phyloP scores from a whole-genome alignment of 1,284 basidiomycete species.

The Taiwanofungus camphoratus region DNA sequence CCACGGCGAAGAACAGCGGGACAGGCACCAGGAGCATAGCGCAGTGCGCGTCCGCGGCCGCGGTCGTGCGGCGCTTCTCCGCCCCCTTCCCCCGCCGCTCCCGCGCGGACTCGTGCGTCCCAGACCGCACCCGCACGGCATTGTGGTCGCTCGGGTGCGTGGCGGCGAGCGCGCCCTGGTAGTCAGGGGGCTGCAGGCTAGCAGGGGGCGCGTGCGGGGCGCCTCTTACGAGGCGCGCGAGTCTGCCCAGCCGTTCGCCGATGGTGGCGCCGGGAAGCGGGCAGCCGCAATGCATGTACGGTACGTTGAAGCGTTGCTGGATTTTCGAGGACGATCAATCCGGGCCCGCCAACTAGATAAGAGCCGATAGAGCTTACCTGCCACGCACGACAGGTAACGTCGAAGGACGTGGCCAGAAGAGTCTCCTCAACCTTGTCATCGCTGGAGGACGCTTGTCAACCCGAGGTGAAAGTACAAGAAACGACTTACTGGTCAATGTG shows the following conservation, averaged over 20 bases:
- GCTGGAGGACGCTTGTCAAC: slow-evolving; percentile 10
- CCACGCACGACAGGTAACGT: slow-evolving; percentile 31
- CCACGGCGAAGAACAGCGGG: slow-evolving; percentile 13
- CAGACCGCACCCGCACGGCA: slow-evolving; percentile 14
- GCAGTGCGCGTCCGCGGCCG: slow-evolving; percentile 22
- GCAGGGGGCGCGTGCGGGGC: slow-evolving; percentile 9
- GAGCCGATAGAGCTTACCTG: slow-evolving; percentile 14
- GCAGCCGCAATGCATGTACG: slow-evolving; percentile 25
- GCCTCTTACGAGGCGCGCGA: neutral
- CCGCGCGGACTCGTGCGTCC: slow-evolving; percentile 4
- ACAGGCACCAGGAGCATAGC: slow-evolving; percentile 24
- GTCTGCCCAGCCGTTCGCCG: slow-evolving; percentile 8
- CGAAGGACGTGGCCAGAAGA: slow-evolving; percentile 29
- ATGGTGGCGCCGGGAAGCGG: slow-evolving; percentile 17
- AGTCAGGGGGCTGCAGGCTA: slow-evolving; percentile 24
- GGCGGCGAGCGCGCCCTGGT: slow-evolving; percentile 26
- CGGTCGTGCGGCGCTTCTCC: slow-evolving; percentile 16
- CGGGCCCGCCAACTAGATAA: too few species aligned
- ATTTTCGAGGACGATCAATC: neutral
- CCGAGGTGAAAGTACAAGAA: neutral
- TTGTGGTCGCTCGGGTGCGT: slow-evolving; percentile 37
- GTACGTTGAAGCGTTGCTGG: slow-evolving; percentile 20
- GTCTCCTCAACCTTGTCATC: slow-evolving; percentile 30
- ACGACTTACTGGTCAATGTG: slow-evolving; percentile 24
- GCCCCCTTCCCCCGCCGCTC: slow-evolving; percentile 11